These are phyloP conservation scores for Neopestalotiopsis rosae DNA, from an alignment of 2,329 filamentous ascomycete species.

Conservation along the genomic window DNA sequence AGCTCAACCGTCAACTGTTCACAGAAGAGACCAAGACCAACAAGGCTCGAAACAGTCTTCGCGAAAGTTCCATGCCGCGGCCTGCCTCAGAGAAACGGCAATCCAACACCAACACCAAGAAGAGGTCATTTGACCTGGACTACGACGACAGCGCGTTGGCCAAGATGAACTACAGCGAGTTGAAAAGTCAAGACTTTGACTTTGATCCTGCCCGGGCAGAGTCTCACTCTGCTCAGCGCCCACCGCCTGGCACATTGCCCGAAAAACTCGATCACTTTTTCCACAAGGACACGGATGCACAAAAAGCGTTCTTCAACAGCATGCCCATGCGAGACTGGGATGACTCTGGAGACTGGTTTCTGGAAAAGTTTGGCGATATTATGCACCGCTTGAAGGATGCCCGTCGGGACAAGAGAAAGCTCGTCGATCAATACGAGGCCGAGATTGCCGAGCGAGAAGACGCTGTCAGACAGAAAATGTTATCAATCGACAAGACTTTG, in stretches of 20 bases:
- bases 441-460: slow-evolving; percentile 62
- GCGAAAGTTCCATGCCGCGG: slow-evolving; percentile 29
- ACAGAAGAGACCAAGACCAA: slow-evolving; percentile 25
- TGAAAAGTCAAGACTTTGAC: slow-evolving; percentile 60
- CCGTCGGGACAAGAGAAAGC: slow-evolving; percentile 53
- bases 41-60: slow-evolving; percentile 18
- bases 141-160: slow-evolving; percentile 63
- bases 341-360: slow-evolving; percentile 64
- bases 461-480: slow-evolving; percentile 56
- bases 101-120: slow-evolving; percentile 27
- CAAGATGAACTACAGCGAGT: slow-evolving; percentile 56
- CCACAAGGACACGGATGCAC: slow-evolving; percentile 46
- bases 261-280: slow-evolving; percentile 54
- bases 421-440: slow-evolving; percentile 57
- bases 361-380: slow-evolving; percentile 57
- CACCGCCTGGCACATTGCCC: slow-evolving; percentile 46
- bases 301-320: slow-evolving; percentile 55
- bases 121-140: slow-evolving; percentile 46
- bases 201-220: slow-evolving; percentile 58
- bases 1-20: slow-evolving; percentile 36
- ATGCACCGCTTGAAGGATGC: slow-evolving; percentile 54
- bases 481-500: slow-evolving; percentile 61
- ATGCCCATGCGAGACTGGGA: slow-evolving; percentile 65
- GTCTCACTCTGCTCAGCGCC: slow-evolving; percentile 39
- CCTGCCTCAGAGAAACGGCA: slow-evolving; percentile 28